Conservation (phyloP, 2,329 filamentous ascomycete species). For the Cercospora sesami region DNA sequence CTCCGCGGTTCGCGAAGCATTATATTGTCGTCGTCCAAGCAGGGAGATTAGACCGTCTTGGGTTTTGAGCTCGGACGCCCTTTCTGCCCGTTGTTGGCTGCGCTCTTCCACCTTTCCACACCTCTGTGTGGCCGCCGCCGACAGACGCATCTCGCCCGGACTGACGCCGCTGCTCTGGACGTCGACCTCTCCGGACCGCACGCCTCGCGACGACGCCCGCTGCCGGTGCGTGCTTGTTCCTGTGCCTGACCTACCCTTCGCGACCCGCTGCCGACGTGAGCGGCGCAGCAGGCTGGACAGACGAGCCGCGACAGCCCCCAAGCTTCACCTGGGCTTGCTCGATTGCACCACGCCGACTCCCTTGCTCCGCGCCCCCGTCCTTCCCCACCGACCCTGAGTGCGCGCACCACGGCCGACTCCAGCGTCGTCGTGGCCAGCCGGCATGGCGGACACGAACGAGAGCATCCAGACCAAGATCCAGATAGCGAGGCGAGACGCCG, state of each 20-base stretch:
- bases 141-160: background rate
- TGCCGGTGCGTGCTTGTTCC: slow-evolving; percentile 10
- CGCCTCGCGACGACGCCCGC: slow-evolving; percentile 14
- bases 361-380: slow-evolving; percentile 11
- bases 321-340: slow-evolving; percentile 17
- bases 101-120: slow-evolving; percentile 8
- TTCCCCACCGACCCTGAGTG: slow-evolving; percentile 13
- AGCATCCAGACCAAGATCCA: slow-evolving; percentile 69
- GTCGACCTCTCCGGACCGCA: slow-evolving; percentile 6
- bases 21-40: slow-evolving; percentile 4
- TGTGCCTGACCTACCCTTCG: slow-evolving; percentile 8
- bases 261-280: slow-evolving; percentile 11
- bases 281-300: slow-evolving; percentile 22
- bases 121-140: slow-evolving; percentile 6
- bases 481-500: slow-evolving; percentile 94
- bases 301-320: slow-evolving; percentile 7
- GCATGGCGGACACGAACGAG: slow-evolving; percentile 53
- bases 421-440: slow-evolving; percentile 28
- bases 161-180: slow-evolving; percentile 11
- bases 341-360: slow-evolving; percentile 16
- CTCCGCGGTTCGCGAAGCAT: background rate
- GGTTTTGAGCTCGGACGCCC: slow-evolving; percentile 6
- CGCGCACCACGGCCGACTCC: slow-evolving; percentile 16
- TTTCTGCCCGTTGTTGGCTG: slow-evolving; percentile 4
- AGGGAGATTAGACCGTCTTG: slow-evolving; percentile 13